These are phyloP conservation scores for Suzukiozyma palmioleophila DNA, from an alignment of 1,139 yeast species.

Conservation along the genomic window DNA sequence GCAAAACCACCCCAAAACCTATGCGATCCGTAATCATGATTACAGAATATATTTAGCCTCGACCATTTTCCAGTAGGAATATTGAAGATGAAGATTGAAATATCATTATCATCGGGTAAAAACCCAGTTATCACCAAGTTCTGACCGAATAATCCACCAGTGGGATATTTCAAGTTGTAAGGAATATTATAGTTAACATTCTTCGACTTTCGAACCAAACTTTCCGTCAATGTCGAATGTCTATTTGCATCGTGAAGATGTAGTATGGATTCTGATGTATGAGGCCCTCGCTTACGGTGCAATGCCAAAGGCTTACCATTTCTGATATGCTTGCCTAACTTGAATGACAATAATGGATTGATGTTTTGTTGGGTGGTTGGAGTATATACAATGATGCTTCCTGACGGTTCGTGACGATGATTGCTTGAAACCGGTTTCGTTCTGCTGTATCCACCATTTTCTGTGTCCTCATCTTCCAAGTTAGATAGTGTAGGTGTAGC, in stretches of 20 bases:
- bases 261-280: background rate
- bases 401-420: constrained; percentile 7
- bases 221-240: background rate
- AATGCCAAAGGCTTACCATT: constrained; percentile 29
- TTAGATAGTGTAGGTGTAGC: background rate
- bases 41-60: constrained; percentile 52
- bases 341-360: constrained; percentile 37
- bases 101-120: constrained; percentile 47
- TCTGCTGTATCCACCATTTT: background rate
- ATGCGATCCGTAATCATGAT: constrained; percentile 53
- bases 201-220: background rate
- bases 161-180: constrained; percentile 46
- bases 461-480: background rate
- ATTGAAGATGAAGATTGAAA: constrained; percentile 57
- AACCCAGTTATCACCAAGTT: constrained; percentile 60
- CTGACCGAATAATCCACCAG: constrained; percentile 62
- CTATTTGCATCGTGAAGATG: background rate
- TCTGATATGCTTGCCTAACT: constrained; percentile 30
- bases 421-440: background rate
- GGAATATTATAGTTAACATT: constrained; percentile 22
- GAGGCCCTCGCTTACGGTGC: constrained; percentile 11
- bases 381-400: constrained; percentile 36
- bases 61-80: constrained; percentile 64
- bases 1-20: constrained; percentile 64
- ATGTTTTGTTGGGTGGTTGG: constrained; percentile 21